Conservation (phyloP, 805 yeast genomes). For the Cyberlindnera mrakii region DNA sequence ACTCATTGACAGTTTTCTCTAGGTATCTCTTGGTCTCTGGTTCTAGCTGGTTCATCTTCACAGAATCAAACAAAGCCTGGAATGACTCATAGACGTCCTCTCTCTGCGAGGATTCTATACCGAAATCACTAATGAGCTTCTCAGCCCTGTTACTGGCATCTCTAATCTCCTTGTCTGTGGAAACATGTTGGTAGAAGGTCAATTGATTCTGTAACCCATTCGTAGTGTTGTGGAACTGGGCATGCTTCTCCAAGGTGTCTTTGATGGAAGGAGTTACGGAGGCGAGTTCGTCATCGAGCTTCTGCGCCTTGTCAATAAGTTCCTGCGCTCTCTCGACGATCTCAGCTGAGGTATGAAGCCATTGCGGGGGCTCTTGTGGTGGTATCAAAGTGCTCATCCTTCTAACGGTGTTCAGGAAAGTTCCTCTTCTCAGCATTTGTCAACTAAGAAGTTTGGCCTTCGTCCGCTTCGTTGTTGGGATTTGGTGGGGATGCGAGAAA, state of each 20-base stretch:
- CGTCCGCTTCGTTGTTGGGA: no score
- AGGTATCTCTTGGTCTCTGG: conserved; percentile 53
- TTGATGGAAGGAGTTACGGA: conserved; percentile 44
- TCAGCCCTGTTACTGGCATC: conserved; percentile 67
- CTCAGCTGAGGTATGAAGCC: conserved; percentile 55
- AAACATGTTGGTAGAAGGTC: conserved; percentile 69
- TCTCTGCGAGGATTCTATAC: conserved; percentile 61
- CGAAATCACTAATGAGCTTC: conserved; percentile 45
- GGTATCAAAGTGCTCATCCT: conserved; percentile 14
- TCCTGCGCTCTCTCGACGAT: conserved; percentile 37
- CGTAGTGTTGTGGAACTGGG: conserved; percentile 44
- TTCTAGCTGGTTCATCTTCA: conserved; percentile 30
- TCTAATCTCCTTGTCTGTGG: conserved; percentile 56
- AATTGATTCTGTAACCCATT: conserved; percentile 43
- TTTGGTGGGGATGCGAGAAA: no score
- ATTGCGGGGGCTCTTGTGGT: conserved; percentile 34
- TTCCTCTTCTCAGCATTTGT: no score
- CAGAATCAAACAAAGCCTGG: conserved; percentile 41
- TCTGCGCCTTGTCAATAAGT: conserved; percentile 37
- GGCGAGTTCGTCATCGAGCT: conserved; percentile 50
- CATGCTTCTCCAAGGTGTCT: conserved; percentile 46
- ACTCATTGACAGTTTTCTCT: conserved; percentile 50
- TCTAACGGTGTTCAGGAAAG: neutral
- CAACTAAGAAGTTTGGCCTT: no score
- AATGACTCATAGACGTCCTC: conserved; percentile 59